phyloP scores from a whole-genome alignment of 2,329 filamentous ascomycete genomes.

The Fusarium annulatum region DNA sequence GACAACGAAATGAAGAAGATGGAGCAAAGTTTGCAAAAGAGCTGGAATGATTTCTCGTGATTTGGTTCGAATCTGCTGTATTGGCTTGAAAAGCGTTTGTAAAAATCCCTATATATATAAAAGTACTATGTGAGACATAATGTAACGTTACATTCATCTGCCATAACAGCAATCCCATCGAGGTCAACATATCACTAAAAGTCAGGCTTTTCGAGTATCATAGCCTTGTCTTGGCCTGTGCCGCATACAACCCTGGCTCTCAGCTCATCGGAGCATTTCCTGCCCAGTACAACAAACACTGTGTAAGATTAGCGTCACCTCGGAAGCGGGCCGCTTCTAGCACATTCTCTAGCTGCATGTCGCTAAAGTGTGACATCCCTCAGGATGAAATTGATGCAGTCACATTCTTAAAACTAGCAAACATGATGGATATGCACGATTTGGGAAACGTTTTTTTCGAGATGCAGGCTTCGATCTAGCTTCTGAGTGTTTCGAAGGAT shows the following conservation, averaged over 20 bases:
- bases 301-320: neutral
- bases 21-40: accelerated
- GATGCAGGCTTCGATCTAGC: neutral
- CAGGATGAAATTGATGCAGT: neutral
- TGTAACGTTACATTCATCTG: neutral
- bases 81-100: neutral
- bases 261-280: neutral
- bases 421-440: neutral
- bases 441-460: neutral
- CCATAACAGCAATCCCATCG: neutral
- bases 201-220: neutral
- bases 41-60: neutral
- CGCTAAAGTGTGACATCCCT: neutral
- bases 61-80: neutral
- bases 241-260: neutral
- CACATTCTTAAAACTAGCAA: neutral
- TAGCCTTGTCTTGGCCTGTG: neutral
- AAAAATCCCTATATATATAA: neutral
- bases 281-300: neutral
- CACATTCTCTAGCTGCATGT: neutral
- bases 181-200: accelerated
- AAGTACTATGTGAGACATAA: neutral
- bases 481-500: neutral
- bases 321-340: neutral
- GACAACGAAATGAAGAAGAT: too few relatives aligned